Base-by-base conservation (phyloP, 1,284 basidiomycete genomes). In the Crocinoboletus sp. region DNA sequence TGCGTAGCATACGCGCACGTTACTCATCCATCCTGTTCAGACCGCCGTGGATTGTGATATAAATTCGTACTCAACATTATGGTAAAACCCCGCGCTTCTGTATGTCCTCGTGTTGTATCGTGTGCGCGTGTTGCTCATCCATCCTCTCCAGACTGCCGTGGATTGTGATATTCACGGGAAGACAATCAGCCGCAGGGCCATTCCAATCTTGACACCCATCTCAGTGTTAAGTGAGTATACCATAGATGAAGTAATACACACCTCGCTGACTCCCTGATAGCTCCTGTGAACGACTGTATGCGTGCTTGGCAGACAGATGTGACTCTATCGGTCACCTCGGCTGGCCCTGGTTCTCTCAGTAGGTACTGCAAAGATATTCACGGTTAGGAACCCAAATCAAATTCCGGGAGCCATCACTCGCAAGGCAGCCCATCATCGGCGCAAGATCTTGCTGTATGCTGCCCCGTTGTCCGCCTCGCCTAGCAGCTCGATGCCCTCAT, bases 191-290 rank as follows among this genome's bases (percentile, higher is more conserved):
- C 54, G 60, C 35, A 52, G 37, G 28, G 37, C 48, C 45, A 37
- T 6, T 59, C 58, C 0, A 69, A 68, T 15, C 15, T 70, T n/a
- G n/a, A n/a, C n/a, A 60, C 52, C 0, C 66, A 68, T 31, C n/a
- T 53, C 0, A 48, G 45, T 8, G 55, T 41, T 0, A 65, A 70
- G 56, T 58, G 27, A 48, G 56, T 50, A 19, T 31, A 4, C 27
- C 24, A 34, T 10, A 7, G 11, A 22, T 31, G 11, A 10, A 13
- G 6, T 3, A 13, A 29, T 20, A 17, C 17, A 6, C 8, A 2
- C 12, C 7, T 27, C 5, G 9, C 51, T 61, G 6, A 57, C 20
- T 6, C 2, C n/a, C 5, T 30, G 5, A 13, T 25, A 59, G 54
- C 34, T 52, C 55, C 2, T 40, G 55, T 12, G 6, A 16, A 19